Evolutionary conservation across 345 rosid species (phyloP), one percentile per base, ranked within the genome.

Genomic region (Citrus medica): DNA sequence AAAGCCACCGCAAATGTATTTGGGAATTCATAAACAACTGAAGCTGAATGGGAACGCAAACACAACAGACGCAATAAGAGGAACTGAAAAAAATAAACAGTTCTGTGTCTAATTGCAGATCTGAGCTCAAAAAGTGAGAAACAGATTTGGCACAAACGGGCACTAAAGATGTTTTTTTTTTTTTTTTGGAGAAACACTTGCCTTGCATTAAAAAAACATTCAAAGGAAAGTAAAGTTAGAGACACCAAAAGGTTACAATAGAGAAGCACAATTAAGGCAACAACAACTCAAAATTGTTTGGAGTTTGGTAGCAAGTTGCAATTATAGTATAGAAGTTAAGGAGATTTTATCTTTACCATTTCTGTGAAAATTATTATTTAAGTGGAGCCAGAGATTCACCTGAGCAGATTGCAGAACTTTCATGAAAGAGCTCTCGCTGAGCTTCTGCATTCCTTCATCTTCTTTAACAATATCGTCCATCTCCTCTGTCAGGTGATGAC

Each of bases 401-500:
- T 84, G 83, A 6, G 87, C 84, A 74, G 88, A 87, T 24, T 86
- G 83, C 37, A 87, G 79, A 68, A 87, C 86, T 76, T 84, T 78
- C 78, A 77, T 73, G 77, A 88, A 88, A 24, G 90, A 82, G 56
- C 86, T 78, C 24, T 83, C 65, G 8, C 68, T 76, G 69, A 90
- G 83, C 79, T 87, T 87, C 60, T 80, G 78, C 53, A 77, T 80
- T 25, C 80, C 74, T 84, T 85, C 86, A 10, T 90, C 89, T 33
- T 80, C 82, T 74, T 80, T 80, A 30, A 79, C 74, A 30, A 79
- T 74, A 30, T 76, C 72, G 0, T 64, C 81, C 65, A 87, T 80
- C 81, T 87, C 91, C 22, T 81, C 84, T 25, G 80, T 78, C 82
- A 88, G 78, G 62, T 87, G 82, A 77, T 90, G 93, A 0, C 91